A percentile compares a stretch with the other conserved stretches of the same genome.
phyloP scores from a whole-genome alignment of 2,329 filamentous ascomycete species.

The Fusarium sp. region DNA sequence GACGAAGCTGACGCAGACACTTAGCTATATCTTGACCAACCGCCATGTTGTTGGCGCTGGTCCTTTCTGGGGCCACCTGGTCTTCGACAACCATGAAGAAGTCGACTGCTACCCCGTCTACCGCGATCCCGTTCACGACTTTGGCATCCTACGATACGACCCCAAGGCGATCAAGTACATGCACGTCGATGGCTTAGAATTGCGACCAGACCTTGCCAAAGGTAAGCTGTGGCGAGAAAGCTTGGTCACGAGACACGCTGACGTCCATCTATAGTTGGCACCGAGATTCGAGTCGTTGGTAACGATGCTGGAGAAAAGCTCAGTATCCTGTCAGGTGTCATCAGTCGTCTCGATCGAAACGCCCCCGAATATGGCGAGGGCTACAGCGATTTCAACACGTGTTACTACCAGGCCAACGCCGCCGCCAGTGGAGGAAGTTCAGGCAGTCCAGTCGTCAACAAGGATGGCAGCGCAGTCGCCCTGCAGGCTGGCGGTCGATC shows the following conservation, averaged over 20 bases:
- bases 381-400: slow-evolving; percentile 95
- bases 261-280: slow-evolving; percentile 71
- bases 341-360: slow-evolving; percentile 94
- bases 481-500: slow-evolving; percentile 93
- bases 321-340: slow-evolving; percentile 96
- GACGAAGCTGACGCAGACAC: not conserved
- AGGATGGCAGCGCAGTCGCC: slow-evolving; percentile 91
- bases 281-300: slow-evolving; percentile 96
- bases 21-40: slow-evolving; percentile 84
- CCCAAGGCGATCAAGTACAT: slow-evolving; percentile 98
- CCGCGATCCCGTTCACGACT: slow-evolving; percentile 98
- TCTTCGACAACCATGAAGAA: slow-evolving; percentile 98
- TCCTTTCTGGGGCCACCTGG: slow-evolving; percentile 97
- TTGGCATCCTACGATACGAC: slow-evolving; percentile 96
- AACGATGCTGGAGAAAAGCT: slow-evolving; percentile 99
- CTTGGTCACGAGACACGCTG: slow-evolving; percentile 14
- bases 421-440: slow-evolving; percentile 97
- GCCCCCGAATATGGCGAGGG: slow-evolving; percentile 98
- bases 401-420: slow-evolving; percentile 98
- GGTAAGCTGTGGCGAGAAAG: slow-evolving; percentile 52
- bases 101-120: slow-evolving; percentile 97
- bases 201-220: slow-evolving; percentile 87
- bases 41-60: slow-evolving; percentile 94
- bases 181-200: slow-evolving; percentile 81
- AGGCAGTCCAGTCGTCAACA: slow-evolving; percentile 97